A percentile compares a stretch with the other conserved stretches of the same genome.
Evolutionary conservation across 2,329 filamentous ascomycete genomes (phyloP).

Genomic region (Westerdykella aurantiaca): DNA sequence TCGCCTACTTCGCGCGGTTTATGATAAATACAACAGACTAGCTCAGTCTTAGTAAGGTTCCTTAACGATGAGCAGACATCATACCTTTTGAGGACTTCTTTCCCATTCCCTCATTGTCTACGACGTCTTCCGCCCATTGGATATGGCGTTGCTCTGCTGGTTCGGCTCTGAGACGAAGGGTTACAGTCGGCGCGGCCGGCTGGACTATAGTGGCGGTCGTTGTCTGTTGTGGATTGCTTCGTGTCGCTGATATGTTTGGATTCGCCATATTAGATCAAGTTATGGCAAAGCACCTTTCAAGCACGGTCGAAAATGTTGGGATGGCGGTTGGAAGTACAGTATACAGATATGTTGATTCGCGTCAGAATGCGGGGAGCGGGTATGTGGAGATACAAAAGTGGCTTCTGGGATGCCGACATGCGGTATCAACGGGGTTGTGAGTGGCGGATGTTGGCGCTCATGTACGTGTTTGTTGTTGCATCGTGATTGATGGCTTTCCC

Average conservation of each 20-base stretch:
- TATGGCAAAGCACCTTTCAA: constrained; percentile 52
- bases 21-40: constrained; percentile 99
- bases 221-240: constrained; percentile 9
- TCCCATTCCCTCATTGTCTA: constrained; percentile 92
- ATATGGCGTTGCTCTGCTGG: constrained; percentile 56
- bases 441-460: constrained; percentile 19
- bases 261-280: constrained; percentile 80
- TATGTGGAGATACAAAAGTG: constrained; percentile 8
- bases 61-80: constrained; percentile 5
- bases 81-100: constrained; percentile 91
- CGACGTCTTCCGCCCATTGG: constrained; percentile 85
- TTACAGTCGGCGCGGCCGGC: constrained; percentile 30
- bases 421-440: constrained; percentile 11
- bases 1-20: constrained; percentile 65
- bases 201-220: constrained; percentile 18
- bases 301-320: constrained; percentile 12
- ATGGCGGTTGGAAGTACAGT: constrained; percentile 6
- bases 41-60: constrained; percentile 7
- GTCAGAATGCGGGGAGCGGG: constrained; percentile 1
- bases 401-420: constrained; percentile 9
- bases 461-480: constrained; percentile 34
- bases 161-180: constrained; percentile 40
- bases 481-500: constrained; percentile 22
- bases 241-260: constrained; percentile 18
- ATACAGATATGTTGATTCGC: constrained; percentile 4